These are phyloP conservation scores for Gymnopilus dilepis DNA, from an alignment of 768 basidiomycete species.

Conservation along the genomic window DNA sequence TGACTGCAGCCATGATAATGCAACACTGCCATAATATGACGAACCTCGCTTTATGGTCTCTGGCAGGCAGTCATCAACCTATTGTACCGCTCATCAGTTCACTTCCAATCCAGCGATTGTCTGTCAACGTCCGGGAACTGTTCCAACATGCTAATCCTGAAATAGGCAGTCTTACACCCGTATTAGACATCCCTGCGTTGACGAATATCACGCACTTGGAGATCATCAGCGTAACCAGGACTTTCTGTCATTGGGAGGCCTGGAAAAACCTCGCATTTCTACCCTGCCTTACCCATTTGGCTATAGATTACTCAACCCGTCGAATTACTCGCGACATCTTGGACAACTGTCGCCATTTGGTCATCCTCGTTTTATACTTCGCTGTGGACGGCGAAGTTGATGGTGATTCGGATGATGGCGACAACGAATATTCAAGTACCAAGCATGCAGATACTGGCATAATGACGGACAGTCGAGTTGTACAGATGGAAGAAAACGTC, in stretches of 20 bases:
- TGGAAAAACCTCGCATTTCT: background rate
- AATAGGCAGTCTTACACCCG: background rate
- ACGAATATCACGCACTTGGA: background rate
- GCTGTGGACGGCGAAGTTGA: too few species aligned
- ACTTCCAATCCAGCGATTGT: background rate
- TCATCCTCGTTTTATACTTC: background rate
- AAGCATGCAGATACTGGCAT: background rate
- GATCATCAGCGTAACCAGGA: background rate
- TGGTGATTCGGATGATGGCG: too few species aligned
- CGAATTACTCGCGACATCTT: background rate
- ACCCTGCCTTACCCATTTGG: background rate
- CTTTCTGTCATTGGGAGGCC: background rate
- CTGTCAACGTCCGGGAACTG: background rate
- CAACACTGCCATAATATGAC: background rate
- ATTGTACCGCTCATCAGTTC: background rate
- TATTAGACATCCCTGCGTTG: background rate
- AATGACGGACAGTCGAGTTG: background rate
- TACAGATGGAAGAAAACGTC: background rate
- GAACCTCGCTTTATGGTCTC: background rate
- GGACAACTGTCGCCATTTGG: background rate
- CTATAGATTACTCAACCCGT: background rate
- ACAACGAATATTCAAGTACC: background rate
- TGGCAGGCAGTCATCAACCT: background rate
- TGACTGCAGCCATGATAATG: background rate
- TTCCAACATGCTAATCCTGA: background rate